Conservation (phyloP, 306 rosid genomes). For the Trifolium fragiferum region DNA sequence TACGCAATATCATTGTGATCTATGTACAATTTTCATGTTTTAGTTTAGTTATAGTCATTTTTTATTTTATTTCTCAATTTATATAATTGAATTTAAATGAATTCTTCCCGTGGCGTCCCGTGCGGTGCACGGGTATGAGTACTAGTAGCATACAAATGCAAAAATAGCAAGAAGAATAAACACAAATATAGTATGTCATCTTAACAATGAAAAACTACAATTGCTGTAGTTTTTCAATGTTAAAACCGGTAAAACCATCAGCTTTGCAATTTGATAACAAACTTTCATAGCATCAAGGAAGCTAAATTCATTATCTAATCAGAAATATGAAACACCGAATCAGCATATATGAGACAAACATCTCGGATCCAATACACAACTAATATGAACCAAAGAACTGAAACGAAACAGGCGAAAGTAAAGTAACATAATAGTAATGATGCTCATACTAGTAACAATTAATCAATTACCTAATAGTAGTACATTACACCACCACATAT, state of each 20-base stretch:
- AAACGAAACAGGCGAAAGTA: conserved; percentile 23
- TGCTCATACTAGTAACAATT: conserved; percentile 20
- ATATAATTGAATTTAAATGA: too few relatives aligned
- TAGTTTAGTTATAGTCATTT: too few relatives aligned
- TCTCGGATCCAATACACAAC: conserved; percentile 35
- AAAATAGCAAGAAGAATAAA: background rate
- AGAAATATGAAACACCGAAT: conserved; percentile 36
- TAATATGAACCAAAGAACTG: conserved; percentile 20
- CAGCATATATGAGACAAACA: conserved; percentile 30
- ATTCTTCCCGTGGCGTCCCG: too few relatives aligned
- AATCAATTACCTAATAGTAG: conserved; percentile 38
- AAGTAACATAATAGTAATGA: conserved; percentile 18
- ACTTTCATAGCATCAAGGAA: conserved; percentile 37
- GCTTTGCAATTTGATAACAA: conserved; percentile 1
- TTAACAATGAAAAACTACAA: background rate
- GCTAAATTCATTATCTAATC: conserved; percentile 45
- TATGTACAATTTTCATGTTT: too few relatives aligned
- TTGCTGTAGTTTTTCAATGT: background rate
- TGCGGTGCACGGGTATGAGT: too few relatives aligned
- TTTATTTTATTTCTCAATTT: too few relatives aligned
- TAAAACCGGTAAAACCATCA: conserved; percentile 1
- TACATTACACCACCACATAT: conserved; percentile 37
- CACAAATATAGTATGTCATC: background rate
- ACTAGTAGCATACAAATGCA: too few relatives aligned
- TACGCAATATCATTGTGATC: too few relatives aligned